Base-by-base conservation (phyloP, 2,329 filamentous ascomycete genomes). In the Reticulascus tulasneorum region DNA sequence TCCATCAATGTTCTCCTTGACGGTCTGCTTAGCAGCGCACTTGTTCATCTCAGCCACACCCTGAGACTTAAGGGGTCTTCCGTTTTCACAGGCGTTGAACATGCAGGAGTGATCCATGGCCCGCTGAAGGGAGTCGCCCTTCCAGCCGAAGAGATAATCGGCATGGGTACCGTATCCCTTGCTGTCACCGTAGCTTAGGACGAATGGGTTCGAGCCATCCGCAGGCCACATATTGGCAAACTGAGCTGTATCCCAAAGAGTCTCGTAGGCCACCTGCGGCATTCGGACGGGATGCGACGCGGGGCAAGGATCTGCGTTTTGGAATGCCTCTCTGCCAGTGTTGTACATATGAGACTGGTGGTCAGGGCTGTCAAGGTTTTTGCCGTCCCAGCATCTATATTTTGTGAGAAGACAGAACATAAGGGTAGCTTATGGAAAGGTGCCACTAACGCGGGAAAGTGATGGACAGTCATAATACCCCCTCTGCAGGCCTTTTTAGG, bases 121-220 rank as follows among this genome's bases (percentile, higher is more conserved):
- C 40, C 73, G 65, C 58, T 83, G 78, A 32, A 86, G 77, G 29
- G 72, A 67, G 19, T 64, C 56, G 41, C 74, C 67, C 47, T 88
- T 76, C 84, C 84, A 88, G 13, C 75, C 84, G 44, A 83, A 77
- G 48, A 84, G 59, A 62, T 88, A 87, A 58, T 89, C 83, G 29
- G 71, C 82, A 59, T 87, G 83, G 42, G 73, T 72, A 47, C 76
- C 76, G 62, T 76, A 86, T 37, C 84, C 84, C 10, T 83, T 86
- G n/a, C n/a, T n/a, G n/a, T n/a, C n/a, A n/a, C n/a, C n/a, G n/a
- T n/a, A n/a, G n/a, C n/a, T n/a, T n/a, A n/a, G n/a, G n/a, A n/a
- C 35, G 25, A 45, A 41, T 6, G 42, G 42, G 26, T 42, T 35
- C 7, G 36, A 31, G 11, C 27, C 34, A n/a, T 38, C 38, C 23